phyloP scores from a whole-genome alignment of 495 filamentous ascomycete genomes.

The Jackrogersella multiformis region DNA sequence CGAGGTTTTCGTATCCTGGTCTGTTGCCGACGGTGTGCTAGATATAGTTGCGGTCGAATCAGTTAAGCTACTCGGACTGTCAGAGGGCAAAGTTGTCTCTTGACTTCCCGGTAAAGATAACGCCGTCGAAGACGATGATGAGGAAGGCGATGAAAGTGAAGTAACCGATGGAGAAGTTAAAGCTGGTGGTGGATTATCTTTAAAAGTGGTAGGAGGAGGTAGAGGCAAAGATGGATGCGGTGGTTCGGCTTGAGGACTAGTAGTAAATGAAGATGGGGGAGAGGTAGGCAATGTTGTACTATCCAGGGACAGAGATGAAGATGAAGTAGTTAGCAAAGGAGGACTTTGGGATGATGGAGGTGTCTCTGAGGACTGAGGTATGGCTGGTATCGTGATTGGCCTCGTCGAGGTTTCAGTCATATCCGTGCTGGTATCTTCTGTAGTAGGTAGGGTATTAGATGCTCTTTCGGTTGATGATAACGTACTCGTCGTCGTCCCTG shows the following conservation, averaged over 20 bases:
- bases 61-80: constrained; percentile 10
- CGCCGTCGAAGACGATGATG: background rate
- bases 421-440: background rate
- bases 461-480: constrained; percentile 2
- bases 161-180: background rate
- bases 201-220: constrained; percentile 2
- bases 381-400: background rate
- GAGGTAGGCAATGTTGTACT: background rate
- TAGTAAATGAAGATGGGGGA: constrained; percentile 1
- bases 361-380: background rate
- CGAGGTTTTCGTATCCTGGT: background rate
- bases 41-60: background rate
- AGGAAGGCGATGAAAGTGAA: background rate
- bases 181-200: background rate
- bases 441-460: background rate
- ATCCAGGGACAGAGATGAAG: background rate
- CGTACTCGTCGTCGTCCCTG: background rate
- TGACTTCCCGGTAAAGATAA: background rate
- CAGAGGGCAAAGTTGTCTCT: background rate
- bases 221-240: background rate
- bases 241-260: background rate
- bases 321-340: background rate
- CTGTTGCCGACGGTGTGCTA: background rate
- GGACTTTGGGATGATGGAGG: background rate
- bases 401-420: background rate